Conservation (phyloP, 2,329 filamentous ascomycete species). For the Bertia moriformis region DNA sequence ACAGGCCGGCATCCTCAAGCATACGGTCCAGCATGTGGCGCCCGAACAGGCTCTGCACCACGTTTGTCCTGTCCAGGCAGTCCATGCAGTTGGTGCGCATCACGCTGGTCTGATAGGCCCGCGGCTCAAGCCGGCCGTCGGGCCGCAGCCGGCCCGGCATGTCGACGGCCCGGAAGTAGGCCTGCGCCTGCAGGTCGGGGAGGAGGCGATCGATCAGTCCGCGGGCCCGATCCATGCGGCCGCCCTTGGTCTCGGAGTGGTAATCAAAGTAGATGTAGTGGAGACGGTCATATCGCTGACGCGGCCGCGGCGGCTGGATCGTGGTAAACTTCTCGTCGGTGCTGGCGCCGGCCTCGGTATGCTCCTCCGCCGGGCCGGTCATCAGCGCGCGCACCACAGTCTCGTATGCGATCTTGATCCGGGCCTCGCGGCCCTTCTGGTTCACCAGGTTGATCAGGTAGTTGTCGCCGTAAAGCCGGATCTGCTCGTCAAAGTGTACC, state of each 20-base stretch:
- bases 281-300: constrained; percentile 59
- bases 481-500: constrained; percentile 87
- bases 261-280: constrained; percentile 99
- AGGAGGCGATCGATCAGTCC: constrained; percentile 70
- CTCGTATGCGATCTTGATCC: constrained; percentile 87
- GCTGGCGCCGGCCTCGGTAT: constrained; percentile 45
- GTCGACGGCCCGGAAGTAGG: constrained; percentile 86
- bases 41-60: constrained; percentile 93
- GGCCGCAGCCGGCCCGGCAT: constrained; percentile 60
- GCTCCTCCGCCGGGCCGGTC: constrained; percentile 47
- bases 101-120: constrained; percentile 71
- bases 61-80: constrained; percentile 91
- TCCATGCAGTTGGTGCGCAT: constrained; percentile 99
- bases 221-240: constrained; percentile 83
- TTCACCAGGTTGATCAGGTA: constrained; percentile 96
- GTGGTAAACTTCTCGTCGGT: constrained; percentile 70
- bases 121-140: constrained; percentile 62
- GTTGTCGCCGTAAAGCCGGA: constrained; percentile 85
- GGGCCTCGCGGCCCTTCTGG: constrained; percentile 77
- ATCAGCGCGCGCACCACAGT: constrained; percentile 68
- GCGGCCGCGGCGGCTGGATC: constrained; percentile 47
- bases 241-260: constrained; percentile 89
- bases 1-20: constrained; percentile 68
- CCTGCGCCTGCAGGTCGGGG: constrained; percentile 61
- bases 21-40: constrained; percentile 80